Percentiles rank a stretch among this genome's conserved stretches.
phyloP scores from a whole-genome alignment of 2,329 filamentous ascomycete species.

The Sclerotinia sclerotiorum region DNA sequence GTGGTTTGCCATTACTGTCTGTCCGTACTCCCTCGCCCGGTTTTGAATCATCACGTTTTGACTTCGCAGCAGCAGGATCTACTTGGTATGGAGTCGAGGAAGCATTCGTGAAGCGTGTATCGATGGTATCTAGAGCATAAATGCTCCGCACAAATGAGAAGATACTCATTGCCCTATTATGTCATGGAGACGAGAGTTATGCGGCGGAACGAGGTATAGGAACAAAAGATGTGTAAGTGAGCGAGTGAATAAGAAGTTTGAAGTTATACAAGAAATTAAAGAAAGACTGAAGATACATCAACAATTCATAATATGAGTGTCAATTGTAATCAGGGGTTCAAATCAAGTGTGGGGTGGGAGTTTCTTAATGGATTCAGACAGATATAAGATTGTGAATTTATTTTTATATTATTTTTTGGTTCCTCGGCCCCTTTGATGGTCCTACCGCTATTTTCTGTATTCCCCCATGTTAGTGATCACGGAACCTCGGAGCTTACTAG shows the following conservation, averaged over 20 bases:
- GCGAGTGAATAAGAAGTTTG: not conserved
- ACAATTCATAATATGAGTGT: not conserved
- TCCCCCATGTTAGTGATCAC: not conserved
- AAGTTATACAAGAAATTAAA: slow-evolving; percentile 15
- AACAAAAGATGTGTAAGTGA: not conserved
- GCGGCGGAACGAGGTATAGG: not conserved
- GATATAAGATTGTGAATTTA: not conserved
- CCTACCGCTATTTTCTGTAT: not conserved
- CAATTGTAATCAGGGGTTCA: slow-evolving; percentile 9
- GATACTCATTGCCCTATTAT: slow-evolving; percentile 34
- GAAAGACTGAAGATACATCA: slow-evolving; percentile 14
- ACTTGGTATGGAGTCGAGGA: slow-evolving; percentile 65
- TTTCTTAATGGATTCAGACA: not conserved
- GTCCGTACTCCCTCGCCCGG: slow-evolving; percentile 37
- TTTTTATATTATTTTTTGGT: slow-evolving; percentile 12
- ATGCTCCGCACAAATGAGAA: slow-evolving; percentile 51
- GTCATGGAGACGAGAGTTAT: not conserved
- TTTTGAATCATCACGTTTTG: slow-evolving; percentile 37
- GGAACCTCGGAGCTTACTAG: slow-evolving; percentile 8
- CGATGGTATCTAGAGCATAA: slow-evolving; percentile 67
- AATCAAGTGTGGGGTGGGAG: not conserved
- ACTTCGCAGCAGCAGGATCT: slow-evolving; percentile 42
- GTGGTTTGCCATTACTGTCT: slow-evolving; percentile 47
- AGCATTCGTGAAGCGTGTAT: slow-evolving; percentile 70
- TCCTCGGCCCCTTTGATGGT: slow-evolving; percentile 2